These are phyloP conservation scores for Durusdinium trenchii DNA, from an alignment of 73 alveolate genomes.

Conservation along the genomic window DNA sequence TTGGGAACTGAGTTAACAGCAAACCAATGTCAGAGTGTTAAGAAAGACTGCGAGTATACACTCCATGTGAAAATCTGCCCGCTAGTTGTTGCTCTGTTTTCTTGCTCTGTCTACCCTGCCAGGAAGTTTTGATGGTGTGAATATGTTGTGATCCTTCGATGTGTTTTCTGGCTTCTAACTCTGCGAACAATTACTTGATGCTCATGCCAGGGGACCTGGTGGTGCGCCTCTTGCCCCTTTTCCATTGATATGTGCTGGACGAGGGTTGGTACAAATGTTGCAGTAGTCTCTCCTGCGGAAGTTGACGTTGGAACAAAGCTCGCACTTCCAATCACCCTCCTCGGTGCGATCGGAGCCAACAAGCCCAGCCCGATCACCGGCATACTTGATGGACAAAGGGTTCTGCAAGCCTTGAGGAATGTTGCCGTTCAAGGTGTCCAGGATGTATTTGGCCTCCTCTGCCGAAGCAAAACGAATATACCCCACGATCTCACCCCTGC, in stretches of 20 bases:
- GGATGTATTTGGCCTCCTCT: conserved; percentile 68
- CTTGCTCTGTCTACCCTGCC: no score
- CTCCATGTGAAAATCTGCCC: no score
- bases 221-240: no score
- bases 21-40: no score
- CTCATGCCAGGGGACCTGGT: background rate
- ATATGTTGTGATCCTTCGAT: no score
- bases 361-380: conserved; percentile 21
- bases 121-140: no score
- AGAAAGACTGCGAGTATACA: no score
- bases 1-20: no score
- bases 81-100: no score
- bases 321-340: conserved; percentile 60
- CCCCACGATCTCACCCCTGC: conserved; percentile 17
- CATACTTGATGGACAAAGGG: conserved; percentile 48
- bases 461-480: conserved; percentile 3
- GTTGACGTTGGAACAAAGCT: conserved; percentile 46
- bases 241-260: conserved; percentile 37
- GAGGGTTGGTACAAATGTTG: conserved; percentile 40
- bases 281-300: conserved; percentile 44
- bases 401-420: conserved; percentile 82
- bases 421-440: conserved; percentile 80
- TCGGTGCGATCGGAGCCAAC: conserved; percentile 53
- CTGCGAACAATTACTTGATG: no score
- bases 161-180: no score